Conservation (phyloP, 2,329 filamentous ascomycete genomes). For the Fusarium sarcochroum region DNA sequence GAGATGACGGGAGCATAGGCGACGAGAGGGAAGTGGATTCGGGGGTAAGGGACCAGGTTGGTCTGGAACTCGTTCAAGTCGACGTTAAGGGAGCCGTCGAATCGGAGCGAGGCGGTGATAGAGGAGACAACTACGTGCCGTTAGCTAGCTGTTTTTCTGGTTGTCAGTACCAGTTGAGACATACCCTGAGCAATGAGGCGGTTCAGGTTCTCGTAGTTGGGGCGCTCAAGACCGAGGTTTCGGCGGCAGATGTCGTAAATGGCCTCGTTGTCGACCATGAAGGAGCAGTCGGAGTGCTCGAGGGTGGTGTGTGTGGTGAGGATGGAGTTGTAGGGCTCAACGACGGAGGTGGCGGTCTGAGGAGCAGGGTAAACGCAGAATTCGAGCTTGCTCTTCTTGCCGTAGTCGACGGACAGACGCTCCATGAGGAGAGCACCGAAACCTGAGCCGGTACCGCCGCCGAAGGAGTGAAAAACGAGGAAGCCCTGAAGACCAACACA, state of each 20-base stretch:
- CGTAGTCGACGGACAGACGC: conserved; percentile 98
- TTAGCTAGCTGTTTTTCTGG: conserved; percentile 37
- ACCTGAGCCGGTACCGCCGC: conserved; percentile 97
- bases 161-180: conserved; percentile 13
- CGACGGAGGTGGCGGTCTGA: conserved; percentile 95
- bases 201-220: conserved; percentile 99
- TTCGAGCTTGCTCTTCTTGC: conserved; percentile 99
- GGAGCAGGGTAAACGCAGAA: conserved; percentile 99
- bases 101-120: conserved; percentile 97
- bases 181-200: conserved; percentile 95
- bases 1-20: conserved; percentile 96
- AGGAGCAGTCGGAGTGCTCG: conserved; percentile 99
- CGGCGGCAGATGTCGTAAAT: conserved; percentile 99
- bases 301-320: conserved; percentile 99
- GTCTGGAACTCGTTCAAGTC: conserved; percentile 99
- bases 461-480: conserved; percentile 99
- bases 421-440: conserved; percentile 99
- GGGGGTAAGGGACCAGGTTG: conserved; percentile 98
- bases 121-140: conserved; percentile 85
- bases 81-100: conserved; percentile 98
- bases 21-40: conserved; percentile 99
- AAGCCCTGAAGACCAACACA: conserved; percentile 98
- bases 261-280: conserved; percentile 99
- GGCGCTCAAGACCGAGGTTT: conserved; percentile 96
- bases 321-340: conserved; percentile 99